Percentiles rank a stretch among this genome's conserved stretches.
These are phyloP conservation scores for Russula lepida DNA, from an alignment of 768 basidiomycete species.

Conservation along the genomic window DNA sequence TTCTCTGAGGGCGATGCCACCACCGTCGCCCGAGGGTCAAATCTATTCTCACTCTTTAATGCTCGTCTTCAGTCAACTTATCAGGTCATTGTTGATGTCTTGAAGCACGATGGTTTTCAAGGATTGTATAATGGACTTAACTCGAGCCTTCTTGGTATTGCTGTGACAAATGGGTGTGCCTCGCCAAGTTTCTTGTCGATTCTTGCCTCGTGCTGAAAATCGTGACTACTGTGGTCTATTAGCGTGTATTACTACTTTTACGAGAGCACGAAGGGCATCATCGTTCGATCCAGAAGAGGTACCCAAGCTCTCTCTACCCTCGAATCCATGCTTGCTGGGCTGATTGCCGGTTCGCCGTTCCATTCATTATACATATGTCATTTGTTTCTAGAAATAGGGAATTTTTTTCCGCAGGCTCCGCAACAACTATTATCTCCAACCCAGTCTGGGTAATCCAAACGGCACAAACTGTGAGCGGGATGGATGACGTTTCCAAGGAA, in stretches of 20 bases:
- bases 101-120: slow-evolving; percentile 74
- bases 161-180: slow-evolving; percentile 81
- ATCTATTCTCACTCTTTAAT: background rate
- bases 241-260: slow-evolving; percentile 95
- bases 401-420: slow-evolving; percentile 50
- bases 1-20: background rate
- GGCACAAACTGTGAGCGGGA: slow-evolving; percentile 65
- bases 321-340: slow-evolving; percentile 85
- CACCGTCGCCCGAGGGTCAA: background rate
- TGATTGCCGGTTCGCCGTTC: slow-evolving; percentile 63
- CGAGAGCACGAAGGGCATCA: slow-evolving; percentile 53
- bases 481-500: slow-evolving; percentile 26
- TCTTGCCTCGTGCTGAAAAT: background rate
- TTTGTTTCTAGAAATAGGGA: background rate
- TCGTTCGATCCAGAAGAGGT: slow-evolving; percentile 47
- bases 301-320: slow-evolving; percentile 67
- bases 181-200: background rate
- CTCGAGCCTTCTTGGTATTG: slow-evolving; percentile 83
- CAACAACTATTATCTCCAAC: slow-evolving; percentile 83
- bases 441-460: slow-evolving; percentile 98
- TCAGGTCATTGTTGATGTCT: slow-evolving; percentile 61
- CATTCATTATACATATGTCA: background rate
- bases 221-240: slow-evolving; percentile 25
- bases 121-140: slow-evolving; percentile 84
- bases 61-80: slow-evolving; percentile 42